Evolutionary conservation across 2,329 filamentous ascomycete species (phyloP).

Genomic region (Aureobasidium sp.): DNA sequence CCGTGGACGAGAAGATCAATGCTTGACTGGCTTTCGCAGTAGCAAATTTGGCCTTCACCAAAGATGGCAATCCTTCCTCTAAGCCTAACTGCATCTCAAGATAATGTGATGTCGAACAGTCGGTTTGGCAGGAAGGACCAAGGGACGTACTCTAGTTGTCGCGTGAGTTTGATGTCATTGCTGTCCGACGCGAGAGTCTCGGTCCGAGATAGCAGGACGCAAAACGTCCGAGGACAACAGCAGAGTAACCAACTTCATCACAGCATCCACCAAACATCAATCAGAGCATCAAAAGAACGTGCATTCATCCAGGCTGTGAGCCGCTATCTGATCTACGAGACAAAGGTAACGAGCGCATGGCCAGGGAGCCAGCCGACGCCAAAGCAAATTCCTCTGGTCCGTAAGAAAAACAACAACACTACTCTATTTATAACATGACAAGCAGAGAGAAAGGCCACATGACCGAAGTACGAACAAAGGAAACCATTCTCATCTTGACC

Average conservation of each 20-base stretch:
- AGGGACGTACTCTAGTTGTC: neutral
- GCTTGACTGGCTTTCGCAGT: slow-evolving; percentile 28
- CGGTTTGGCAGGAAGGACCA: no score
- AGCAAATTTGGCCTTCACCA: slow-evolving; percentile 32
- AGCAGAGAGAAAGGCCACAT: neutral
- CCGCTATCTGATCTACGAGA: neutral
- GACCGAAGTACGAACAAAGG: neutral
- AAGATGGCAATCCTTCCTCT: slow-evolving; percentile 14
- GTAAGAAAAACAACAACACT: no score
- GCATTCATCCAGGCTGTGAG: neutral
- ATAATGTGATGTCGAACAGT: neutral
- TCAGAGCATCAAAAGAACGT: neutral
- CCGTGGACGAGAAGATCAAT: slow-evolving; percentile 33
- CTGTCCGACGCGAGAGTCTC: neutral
- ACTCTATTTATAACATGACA: neutral
- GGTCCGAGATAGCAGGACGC: neutral
- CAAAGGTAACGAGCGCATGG: neutral
- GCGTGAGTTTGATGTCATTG: neutral
- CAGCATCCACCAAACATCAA: neutral
- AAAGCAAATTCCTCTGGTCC: neutral
- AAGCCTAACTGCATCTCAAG: slow-evolving; percentile 16
- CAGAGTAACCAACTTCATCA: neutral
- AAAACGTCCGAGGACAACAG: neutral
- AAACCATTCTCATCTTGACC: neutral
- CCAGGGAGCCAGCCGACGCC: neutral